Base-by-base conservation (phyloP, 164 flowering plant species). In the Buxus sempervirens region DNA sequence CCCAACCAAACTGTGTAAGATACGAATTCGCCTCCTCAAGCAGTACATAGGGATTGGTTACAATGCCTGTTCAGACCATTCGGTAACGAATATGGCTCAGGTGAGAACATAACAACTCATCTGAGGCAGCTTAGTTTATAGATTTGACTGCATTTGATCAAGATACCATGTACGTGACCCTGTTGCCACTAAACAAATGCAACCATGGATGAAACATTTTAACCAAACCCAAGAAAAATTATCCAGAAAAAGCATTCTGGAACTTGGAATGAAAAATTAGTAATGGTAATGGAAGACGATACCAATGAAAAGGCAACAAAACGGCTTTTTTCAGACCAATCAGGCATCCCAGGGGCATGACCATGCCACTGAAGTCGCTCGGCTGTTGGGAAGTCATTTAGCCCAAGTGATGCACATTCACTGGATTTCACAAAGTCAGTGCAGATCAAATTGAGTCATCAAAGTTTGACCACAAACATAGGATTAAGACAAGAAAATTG, bases 281-380 rank as follows among this genome's bases (percentile, higher is more conserved):
- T 0, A 36, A 19, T 32, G 27, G 21, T 22, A 28, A 36, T n/a
- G 15, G 24, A 64, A 26, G 19, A 41, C 42, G 27, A 58, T 85
- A 94, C 97, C 94, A 94, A 49, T 25, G 97, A 82, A 72, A 90
- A 90, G 9, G 90, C 95, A 24, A 91, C 97, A 79, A 90, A 94
- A 54, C 96, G 88, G 78, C 91, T 91, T 25, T 79, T 74, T 62
- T 80, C 85, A n/a, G 95, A 90, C 97, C 98, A 94, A 72, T 94
- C 89, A 41, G 97, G 97, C 58, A 1, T 69, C 48, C 81, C 83
- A 38, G 97, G 93, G 54, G 74, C 28, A 65, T 84, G 90, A 24
- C 97, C 96, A 73, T 93, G 98, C 97, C 97, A 93, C 64, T 87
- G 91, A 72, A 93, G 81, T 61, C 91, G 80, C 78, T 91, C 87